Conservation (phyloP, 2,329 filamentous ascomycete genomes). For the Ophiostoma quercus region DNA sequence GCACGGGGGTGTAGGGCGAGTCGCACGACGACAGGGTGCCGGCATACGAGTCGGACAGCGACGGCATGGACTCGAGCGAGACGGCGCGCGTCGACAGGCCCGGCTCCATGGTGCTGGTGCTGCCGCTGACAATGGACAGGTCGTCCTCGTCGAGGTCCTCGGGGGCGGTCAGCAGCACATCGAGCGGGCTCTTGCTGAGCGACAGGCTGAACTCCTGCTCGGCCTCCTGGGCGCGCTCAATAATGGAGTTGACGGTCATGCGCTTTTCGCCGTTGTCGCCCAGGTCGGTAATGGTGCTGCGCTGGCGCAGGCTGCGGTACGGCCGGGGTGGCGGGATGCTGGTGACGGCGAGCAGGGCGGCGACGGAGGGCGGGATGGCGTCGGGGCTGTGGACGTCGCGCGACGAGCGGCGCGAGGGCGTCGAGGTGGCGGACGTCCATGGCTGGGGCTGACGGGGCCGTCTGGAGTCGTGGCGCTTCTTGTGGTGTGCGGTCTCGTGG, state of each 20-base stretch:
- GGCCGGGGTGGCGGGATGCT: slow-evolving; percentile 50
- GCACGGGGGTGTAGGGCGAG: slow-evolving; percentile 42
- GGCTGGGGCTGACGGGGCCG: slow-evolving; percentile 6
- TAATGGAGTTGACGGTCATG: slow-evolving; percentile 54
- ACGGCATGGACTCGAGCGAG: slow-evolving; percentile 58
- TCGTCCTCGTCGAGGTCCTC: slow-evolving; percentile 52
- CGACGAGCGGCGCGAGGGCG: slow-evolving; percentile 13
- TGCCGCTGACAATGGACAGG: slow-evolving; percentile 28
- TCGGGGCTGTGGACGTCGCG: slow-evolving; percentile 48
- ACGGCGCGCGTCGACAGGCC: slow-evolving; percentile 50
- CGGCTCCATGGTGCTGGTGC: slow-evolving; percentile 44
- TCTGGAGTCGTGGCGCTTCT: slow-evolving; percentile 20
- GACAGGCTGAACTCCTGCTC: slow-evolving; percentile 56
- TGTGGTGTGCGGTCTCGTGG: slow-evolving; percentile 32
- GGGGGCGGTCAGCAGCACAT: slow-evolving; percentile 55
- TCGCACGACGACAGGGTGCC: slow-evolving; percentile 42
- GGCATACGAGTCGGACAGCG: slow-evolving; percentile 51
- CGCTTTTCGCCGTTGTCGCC: slow-evolving; percentile 33
- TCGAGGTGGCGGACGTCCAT: not conserved
- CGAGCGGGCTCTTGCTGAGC: slow-evolving; percentile 51
- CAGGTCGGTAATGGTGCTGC: not conserved
- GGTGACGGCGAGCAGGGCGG: slow-evolving; percentile 57
- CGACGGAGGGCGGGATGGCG: slow-evolving; percentile 54
- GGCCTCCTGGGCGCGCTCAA: slow-evolving; percentile 49
- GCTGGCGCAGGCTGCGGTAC: slow-evolving; percentile 4